phyloP scores from a whole-genome alignment of 2,329 filamentous ascomycete genomes.

The Dryadomyces sulphureus region DNA sequence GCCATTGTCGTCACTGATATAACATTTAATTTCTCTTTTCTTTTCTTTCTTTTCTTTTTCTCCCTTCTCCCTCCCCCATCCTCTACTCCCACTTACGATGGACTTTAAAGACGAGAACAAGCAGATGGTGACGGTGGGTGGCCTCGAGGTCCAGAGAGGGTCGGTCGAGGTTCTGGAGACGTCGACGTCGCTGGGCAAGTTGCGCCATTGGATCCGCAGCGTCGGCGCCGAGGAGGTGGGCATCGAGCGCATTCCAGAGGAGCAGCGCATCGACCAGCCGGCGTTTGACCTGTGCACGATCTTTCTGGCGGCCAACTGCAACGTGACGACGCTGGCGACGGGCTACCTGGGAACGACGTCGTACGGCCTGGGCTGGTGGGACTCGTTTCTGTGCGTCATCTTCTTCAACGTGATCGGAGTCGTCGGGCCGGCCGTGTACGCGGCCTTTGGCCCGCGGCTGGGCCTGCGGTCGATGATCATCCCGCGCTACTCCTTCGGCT shows the following conservation, averaged over 20 bases:
- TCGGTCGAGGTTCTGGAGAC: background rate
- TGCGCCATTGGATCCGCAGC: constrained; percentile 7
- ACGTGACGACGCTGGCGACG: constrained; percentile 7
- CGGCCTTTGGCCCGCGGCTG: constrained; percentile 15
- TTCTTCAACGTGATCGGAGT: constrained; percentile 17
- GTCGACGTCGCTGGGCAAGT: constrained; percentile 5
- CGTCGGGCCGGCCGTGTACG: constrained; percentile 13
- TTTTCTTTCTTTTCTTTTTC: too few species aligned
- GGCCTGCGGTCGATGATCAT: constrained; percentile 18
- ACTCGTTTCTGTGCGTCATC: constrained; percentile 13
- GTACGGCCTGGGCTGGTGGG: constrained; percentile 15
- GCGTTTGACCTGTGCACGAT: constrained; percentile 9
- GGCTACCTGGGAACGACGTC: constrained; percentile 5
- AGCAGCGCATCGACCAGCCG: constrained; percentile 10
- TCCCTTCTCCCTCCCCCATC: too few species aligned
- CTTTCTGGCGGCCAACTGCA: constrained; percentile 11
- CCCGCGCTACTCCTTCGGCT: constrained; percentile 17
- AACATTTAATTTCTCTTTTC: too few species aligned
- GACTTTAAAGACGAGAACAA: background rate
- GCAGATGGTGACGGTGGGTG: background rate
- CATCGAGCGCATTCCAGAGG: constrained; percentile 9
- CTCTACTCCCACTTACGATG: too few species aligned
- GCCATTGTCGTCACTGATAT: too few species aligned
- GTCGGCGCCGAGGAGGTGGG: constrained; percentile 10
- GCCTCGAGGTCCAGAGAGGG: background rate